phyloP scores from a whole-genome alignment of 768 basidiomycete species.

The Mycena metata region DNA sequence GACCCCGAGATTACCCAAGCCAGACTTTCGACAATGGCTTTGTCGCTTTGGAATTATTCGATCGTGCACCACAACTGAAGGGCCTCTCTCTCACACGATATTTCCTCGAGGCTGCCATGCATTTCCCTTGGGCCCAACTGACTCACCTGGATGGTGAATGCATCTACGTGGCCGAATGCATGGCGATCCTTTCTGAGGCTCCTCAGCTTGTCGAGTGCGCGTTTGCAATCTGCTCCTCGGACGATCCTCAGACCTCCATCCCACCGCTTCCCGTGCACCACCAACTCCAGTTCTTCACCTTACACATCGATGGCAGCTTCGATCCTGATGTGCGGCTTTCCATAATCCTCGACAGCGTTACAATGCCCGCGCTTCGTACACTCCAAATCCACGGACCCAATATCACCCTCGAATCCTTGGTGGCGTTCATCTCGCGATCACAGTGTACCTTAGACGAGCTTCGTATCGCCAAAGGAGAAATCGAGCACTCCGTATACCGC shows the following conservation, averaged over 20 bases:
- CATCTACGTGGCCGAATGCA: neutral
- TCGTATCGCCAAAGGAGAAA: neutral
- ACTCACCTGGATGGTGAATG: neutral
- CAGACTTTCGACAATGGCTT: too few species aligned
- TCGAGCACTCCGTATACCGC: too few species aligned
- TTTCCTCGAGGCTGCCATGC: neutral
- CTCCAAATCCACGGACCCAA: neutral
- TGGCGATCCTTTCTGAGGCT: neutral
- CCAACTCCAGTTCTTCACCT: neutral
- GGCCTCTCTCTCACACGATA: neutral
- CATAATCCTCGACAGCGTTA: neutral
- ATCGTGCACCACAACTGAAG: neutral
- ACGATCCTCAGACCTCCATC: neutral
- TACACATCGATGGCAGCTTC: neutral
- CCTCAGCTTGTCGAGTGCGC: neutral
- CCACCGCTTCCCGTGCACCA: neutral
- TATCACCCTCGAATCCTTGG: neutral
- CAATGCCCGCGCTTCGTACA: neutral
- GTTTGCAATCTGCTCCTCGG: neutral
- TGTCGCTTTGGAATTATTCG: neutral
- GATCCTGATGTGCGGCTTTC: neutral
- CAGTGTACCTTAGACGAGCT: neutral
- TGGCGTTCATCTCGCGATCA: neutral
- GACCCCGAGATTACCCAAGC: neutral
- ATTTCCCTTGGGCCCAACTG: slow-evolving; percentile 3